Evolutionary conservation across 2,329 filamentous ascomycete species (phyloP).

Genomic region (Neodidymelliopsis sp.): DNA sequence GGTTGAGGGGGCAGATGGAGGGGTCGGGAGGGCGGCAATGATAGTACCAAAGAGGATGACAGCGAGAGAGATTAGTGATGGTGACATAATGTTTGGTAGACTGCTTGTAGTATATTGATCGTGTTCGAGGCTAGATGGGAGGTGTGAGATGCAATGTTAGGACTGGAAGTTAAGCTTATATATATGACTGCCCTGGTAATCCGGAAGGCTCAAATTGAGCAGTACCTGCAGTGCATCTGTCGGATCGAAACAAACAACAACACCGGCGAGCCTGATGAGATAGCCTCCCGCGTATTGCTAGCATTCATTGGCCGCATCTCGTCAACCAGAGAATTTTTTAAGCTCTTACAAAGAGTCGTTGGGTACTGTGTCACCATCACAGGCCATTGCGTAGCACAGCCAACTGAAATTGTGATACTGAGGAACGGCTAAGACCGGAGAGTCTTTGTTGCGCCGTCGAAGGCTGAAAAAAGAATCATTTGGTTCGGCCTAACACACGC

Average conservation of each 20-base stretch:
- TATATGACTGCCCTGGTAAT: too few species aligned
- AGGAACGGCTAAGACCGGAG: neutral
- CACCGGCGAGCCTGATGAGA: too few species aligned
- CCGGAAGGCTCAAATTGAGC: too few species aligned
- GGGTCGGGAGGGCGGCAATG: constrained; percentile 1
- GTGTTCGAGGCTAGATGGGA: neutral
- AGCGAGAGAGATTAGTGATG: neutral
- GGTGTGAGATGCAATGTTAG: neutral
- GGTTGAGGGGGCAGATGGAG: neutral
- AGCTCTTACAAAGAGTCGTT: neutral
- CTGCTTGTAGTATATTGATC: neutral
- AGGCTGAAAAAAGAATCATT: neutral
- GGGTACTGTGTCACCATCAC: neutral
- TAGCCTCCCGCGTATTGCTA: too few species aligned
- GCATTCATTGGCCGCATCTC: too few species aligned
- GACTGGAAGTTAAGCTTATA: too few species aligned
- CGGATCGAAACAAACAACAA: too few species aligned
- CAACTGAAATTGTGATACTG: neutral
- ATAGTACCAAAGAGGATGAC: neutral
- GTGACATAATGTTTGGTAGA: neutral
- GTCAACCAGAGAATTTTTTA: too few species aligned
- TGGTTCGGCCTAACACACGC: neutral
- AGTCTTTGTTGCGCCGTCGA: constrained; percentile 2
- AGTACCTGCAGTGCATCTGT: too few species aligned
- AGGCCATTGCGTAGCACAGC: neutral